Evolutionary conservation across 1,139 yeast genomes (phyloP), one percentile per base, ranked within the genome.

Genomic region (Sugiyamaella japonica): DNA sequence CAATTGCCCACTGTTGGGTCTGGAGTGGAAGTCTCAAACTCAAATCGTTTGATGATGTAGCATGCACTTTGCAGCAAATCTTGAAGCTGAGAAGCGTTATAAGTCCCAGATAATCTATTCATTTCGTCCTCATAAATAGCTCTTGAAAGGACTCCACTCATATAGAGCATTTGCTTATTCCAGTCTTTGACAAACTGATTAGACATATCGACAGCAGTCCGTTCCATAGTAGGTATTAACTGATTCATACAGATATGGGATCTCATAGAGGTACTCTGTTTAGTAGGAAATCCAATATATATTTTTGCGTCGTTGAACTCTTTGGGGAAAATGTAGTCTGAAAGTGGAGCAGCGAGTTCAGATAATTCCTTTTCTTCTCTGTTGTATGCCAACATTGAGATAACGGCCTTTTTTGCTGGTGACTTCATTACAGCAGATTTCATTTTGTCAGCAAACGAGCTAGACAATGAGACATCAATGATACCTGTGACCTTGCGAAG

Each of bases 221-320:
- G 66, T 56, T 74, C 77, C 75, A 74, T 73, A 1, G 77, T 74
- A 1, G 77, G 77, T 17, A 74, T 72, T 2, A 73, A 60, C 56
- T 73, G 76, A 47, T 71, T 72, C 49, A 74, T 61, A 1, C 75
- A 73, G 4, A 74, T 56, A 56, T 74, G 78, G 1, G 74, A 70
- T 47, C 66, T 63, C 50, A 74, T 54, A 1, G 73, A 71, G 0
- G 78, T 72, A 16, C 74, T 69, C 56, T 74, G 77, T 57, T 73
- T 74, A 1, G 77, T 74, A 1, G 78, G 75, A 52, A 74, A 74
- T 1, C 77, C 77, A 54, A 74, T 73, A 56, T 71, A 74, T 1
- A 74, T 67, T 48, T 72, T 72, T 9, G 76, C 75, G 48, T 73
- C 76, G 41, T 63, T 65, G 50, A 63, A 60, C 28, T 66, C 65